Base-by-base conservation (phyloP, 2,329 filamentous ascomycete genomes). In the Orbilia ellipsospora region DNA sequence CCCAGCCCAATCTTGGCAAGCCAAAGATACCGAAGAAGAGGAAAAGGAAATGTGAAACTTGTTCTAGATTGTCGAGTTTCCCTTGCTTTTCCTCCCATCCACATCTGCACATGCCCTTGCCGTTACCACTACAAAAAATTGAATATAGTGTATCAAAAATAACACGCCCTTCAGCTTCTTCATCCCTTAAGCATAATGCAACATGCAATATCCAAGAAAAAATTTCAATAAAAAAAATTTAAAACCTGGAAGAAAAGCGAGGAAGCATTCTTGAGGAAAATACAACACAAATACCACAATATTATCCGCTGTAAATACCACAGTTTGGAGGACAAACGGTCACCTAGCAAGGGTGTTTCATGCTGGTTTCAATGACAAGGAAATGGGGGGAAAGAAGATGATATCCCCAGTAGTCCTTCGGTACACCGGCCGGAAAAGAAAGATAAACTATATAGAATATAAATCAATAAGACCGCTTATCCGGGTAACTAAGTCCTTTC, bases 231-330 rank as follows among this genome's bases (percentile, higher is more conserved):
- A 48, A 18, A 48, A 48, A 18, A 48, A 48, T 48, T 15, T 26
- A 10, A 16, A 45, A 59, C n/a, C 55, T 26, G 18, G 18, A 59
- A 45, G 23, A 59, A 26, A 55, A 55, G 18, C 6, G 26, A n/a
- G 48, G 18, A 2, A 52, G 48, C 12, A n/a, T 20, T 18, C 48
- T 1, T 18, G 16, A 36, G 31, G 31, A 36, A 36, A 36, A 52
- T 51, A 56, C 69, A 73, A 73, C 69, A 64, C 70, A 74, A 68
- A 68, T 74, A 59, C 18, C 28, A 55, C 59, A 50, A 60, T 68
- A 63, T 74, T 74, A 74, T 40, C 70, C 70, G 70, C 57, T 68
- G 70, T 68, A 74, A 74, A 74, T 74, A 74, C 70, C 70, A 74
- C 70, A 74, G 26, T 48, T 52, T 31, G 31, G 31, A 20, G 20